Evolutionary conservation across 768 basidiomycete species (phyloP), one percentile per base, ranked within the genome.

Genomic region (Suillus brevipes): DNA sequence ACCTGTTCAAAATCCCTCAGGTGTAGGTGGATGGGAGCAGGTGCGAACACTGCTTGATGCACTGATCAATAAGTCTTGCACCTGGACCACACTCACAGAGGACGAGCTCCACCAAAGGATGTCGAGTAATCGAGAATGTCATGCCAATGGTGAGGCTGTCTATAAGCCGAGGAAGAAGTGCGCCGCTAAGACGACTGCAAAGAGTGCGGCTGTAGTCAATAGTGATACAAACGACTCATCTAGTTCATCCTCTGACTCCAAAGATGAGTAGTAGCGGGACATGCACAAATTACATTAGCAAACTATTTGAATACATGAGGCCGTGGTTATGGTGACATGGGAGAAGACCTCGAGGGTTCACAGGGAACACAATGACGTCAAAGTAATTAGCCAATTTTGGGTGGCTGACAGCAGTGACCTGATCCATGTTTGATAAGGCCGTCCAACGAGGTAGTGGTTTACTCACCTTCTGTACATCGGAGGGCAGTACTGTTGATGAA

Each of bases 381-480:
- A 84, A 80, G 69, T 84, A 91, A 1, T 78, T 74, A 7, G 78
- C 72, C 8, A 91, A 75, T 34, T 78, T 76, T 0, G 83, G 78
- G 36, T 79, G 75, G 62, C 85, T 78, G 23, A 92, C 82, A 13
- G 89, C 89, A 40, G 62, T 81, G 2, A 88, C 88, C 90, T 91
- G 59, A 45, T 4, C 58, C 14, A 59, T 55, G 10, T 50, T 60
- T 20, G 57, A 61, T 55, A 25, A 66, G 2, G 58, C 25, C 8
- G 62, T 37, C 58, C 20, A 16, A 4, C 34, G 18, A 64, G 36
- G 42, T 13, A 4, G 1, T 18, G 1, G 28, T 7, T n/a, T n/a
- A 34, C 56, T 43, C 42, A 88, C 90, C 80, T 86, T 89, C 65
- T 87, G 89, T 20, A 92, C 78, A 71, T 93, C 90, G 1, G 89